A percentile compares a stretch with the other conserved stretches of the same genome.
Conservation (phyloP, 495 filamentous ascomycete species). For the Delitschia confertaspora region DNA sequence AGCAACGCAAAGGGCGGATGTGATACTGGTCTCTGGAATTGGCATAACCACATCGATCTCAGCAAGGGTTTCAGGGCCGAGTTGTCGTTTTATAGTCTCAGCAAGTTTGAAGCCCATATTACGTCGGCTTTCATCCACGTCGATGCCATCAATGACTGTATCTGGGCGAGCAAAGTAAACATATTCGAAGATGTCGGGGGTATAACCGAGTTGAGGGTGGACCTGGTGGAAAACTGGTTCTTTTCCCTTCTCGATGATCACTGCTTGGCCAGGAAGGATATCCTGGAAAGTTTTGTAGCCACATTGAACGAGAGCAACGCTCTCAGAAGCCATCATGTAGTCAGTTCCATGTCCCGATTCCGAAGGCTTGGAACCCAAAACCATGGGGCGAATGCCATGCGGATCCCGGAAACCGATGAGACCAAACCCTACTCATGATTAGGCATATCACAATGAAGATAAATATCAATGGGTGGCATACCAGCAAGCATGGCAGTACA, state of each 20-base stretch:
- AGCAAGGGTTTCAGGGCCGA: constrained; percentile 66
- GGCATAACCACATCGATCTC: constrained; percentile 89
- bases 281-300: constrained; percentile 76
- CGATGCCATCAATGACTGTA: constrained; percentile 86
- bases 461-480: constrained; percentile 24
- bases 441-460: not conserved
- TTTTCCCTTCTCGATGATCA: constrained; percentile 81
- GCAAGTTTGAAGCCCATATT: constrained; percentile 89
- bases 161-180: constrained; percentile 84
- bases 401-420: constrained; percentile 83
- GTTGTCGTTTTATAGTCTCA: constrained; percentile 60
- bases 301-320: constrained; percentile 78
- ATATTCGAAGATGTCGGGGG: constrained; percentile 93
- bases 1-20: constrained; percentile 71
- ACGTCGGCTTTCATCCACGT: constrained; percentile 76
- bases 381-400: constrained; percentile 82
- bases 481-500: constrained; percentile 90
- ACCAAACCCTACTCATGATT: constrained; percentile 54
- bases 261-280: constrained; percentile 84
- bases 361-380: constrained; percentile 67
- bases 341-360: constrained; percentile 61
- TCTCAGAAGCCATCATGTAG: constrained; percentile 98
- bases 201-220: constrained; percentile 58
- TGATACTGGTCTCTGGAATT: constrained; percentile 80
- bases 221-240: constrained; percentile 73